Conservation (phyloP, 2,329 filamentous ascomycete species). For the Talaromyces amestolkiae region DNA sequence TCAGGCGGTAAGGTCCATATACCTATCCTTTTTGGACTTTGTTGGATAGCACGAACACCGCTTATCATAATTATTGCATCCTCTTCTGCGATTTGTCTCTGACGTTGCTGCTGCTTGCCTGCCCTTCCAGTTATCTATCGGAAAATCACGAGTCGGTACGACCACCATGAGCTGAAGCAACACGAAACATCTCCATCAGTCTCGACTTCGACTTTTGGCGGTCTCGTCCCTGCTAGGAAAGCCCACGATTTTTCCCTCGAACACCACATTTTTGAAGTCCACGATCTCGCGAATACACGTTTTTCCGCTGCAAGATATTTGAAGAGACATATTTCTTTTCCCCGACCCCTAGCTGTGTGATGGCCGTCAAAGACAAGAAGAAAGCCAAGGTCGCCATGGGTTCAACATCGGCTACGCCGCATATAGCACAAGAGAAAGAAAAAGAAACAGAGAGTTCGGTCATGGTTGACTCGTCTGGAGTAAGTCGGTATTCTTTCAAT, state of each 20-base stretch:
- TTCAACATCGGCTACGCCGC: slow-evolving; percentile 11
- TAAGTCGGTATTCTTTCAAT: slow-evolving; percentile 23
- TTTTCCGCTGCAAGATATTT: not conserved
- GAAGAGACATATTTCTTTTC: not conserved
- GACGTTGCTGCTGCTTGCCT: not conserved
- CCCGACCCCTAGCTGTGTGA: not conserved
- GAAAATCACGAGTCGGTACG: not conserved
- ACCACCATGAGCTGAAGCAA: slow-evolving; percentile 10
- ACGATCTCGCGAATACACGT: not conserved
- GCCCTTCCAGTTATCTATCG: not conserved
- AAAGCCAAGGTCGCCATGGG: slow-evolving; percentile 10
- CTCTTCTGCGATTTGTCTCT: not conserved
- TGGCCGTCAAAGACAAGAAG: slow-evolving; percentile 12
- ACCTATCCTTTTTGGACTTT: not conserved
- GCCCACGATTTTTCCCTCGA: not conserved
- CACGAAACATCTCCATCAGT: not conserved
- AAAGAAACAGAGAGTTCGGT: slow-evolving; percentile 2
- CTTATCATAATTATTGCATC: not conserved
- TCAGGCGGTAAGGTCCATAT: slow-evolving; percentile 11
- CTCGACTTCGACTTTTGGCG: not conserved
- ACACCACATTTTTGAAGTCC: not conserved
- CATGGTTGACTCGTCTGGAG: slow-evolving; percentile 27
- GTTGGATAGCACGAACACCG: not conserved
- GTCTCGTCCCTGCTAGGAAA: not conserved
- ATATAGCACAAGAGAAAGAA: not conserved